A percentile compares a stretch with the other conserved stretches of the same genome.
Evolutionary conservation across 129 eudicot species (phyloP).

Genomic region (Chrysanthemum lavandulifolium): DNA sequence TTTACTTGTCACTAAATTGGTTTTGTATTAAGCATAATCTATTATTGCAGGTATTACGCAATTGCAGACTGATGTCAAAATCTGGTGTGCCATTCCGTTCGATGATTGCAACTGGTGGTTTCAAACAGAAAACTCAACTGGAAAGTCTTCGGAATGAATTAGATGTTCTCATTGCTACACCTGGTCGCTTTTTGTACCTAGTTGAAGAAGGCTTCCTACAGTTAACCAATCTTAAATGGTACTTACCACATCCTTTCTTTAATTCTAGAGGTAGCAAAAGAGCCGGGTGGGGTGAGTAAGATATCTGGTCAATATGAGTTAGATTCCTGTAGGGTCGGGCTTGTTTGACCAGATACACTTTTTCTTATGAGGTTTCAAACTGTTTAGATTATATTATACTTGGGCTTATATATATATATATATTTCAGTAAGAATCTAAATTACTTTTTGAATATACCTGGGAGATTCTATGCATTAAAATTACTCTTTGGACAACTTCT

Average conservation of each 20-base stretch:
- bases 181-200: slow-evolving; percentile 82
- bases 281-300: background rate
- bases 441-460: background rate
- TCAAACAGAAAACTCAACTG: slow-evolving; percentile 83
- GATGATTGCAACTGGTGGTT: slow-evolving; percentile 95
- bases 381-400: no score
- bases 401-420: background rate
- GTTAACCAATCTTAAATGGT: slow-evolving; percentile 73
- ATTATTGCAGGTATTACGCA: slow-evolving; percentile 66
- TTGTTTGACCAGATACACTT: background rate
- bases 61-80: slow-evolving; percentile 82
- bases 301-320: no score
- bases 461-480: background rate
- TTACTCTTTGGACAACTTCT: background rate
- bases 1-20: background rate
- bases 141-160: slow-evolving; percentile 78
- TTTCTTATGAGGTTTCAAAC: background rate
- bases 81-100: slow-evolving; percentile 91
- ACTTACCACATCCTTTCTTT: slow-evolving; percentile 1
- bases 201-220: slow-evolving; percentile 80
- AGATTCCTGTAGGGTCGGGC: no score
- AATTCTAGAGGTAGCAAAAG: background rate
- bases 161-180: slow-evolving; percentile 93
- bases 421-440: background rate
- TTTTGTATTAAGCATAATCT: background rate